Conservation (phyloP, 129 eudicot species). For the Escallonia herrerae region DNA sequence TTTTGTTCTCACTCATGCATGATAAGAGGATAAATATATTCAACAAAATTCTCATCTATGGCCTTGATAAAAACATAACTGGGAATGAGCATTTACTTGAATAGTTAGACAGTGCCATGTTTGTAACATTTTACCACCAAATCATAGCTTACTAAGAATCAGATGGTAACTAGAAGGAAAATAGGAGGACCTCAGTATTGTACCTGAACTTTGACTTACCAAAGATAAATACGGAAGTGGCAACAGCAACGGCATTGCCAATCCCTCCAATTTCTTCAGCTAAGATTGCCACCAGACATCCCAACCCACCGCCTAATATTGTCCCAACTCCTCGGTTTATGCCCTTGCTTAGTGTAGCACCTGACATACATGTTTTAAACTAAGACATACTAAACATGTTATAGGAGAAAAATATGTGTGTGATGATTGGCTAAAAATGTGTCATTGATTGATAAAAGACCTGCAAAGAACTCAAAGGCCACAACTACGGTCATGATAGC, state of each 20-base stretch:
- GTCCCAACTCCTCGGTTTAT: conserved; percentile 76
- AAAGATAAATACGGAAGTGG: conserved; percentile 44
- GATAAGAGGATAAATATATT: not conserved
- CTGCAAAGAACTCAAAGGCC: conserved; percentile 78
- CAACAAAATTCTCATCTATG: not conserved
- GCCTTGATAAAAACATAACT: no score
- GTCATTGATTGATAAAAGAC: conserved; percentile 21
- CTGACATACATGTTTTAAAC: conserved; percentile 21
- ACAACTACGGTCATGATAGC: conserved; percentile 94
- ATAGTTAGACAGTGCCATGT: no score
- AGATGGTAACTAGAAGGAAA: no score
- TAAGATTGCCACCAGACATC: conserved; percentile 59
- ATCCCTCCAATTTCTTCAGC: conserved; percentile 51
- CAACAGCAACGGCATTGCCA: conserved; percentile 52
- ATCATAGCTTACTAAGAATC: no score
- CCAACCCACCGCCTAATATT: conserved; percentile 69
- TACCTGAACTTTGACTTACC: conserved; percentile 33
- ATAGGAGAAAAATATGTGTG: no score
- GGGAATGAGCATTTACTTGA: no score
- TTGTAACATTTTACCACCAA: no score
- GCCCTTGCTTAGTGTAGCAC: conserved; percentile 87
- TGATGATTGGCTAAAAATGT: not conserved
- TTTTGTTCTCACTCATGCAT: not conserved
- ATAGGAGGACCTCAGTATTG: no score
- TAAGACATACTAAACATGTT: not conserved